phyloP scores from a whole-genome alignment of 768 basidiomycete species.

The Kwoniella pini region DNA sequence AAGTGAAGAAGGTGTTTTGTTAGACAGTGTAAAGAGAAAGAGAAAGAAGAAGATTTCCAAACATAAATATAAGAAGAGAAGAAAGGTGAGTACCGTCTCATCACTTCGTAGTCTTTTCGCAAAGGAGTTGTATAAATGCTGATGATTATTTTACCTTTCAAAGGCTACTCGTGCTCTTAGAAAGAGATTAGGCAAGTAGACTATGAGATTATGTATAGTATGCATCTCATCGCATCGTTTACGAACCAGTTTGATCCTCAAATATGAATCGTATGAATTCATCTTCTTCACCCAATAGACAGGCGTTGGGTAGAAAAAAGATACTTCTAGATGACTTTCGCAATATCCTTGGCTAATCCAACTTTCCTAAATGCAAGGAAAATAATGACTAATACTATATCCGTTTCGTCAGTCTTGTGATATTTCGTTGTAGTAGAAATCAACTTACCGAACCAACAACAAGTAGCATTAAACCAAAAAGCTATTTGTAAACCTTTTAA shows the following conservation, averaged over 20 bases:
- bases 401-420: no score
- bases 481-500: slow-evolving; percentile 12
- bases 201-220: background rate
- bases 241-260: no score
- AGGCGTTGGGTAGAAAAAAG: no score
- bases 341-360: slow-evolving; percentile 28
- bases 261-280: no score
- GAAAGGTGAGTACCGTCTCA: slow-evolving; percentile 64
- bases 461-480: slow-evolving; percentile 22
- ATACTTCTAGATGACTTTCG: background rate
- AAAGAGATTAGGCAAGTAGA: slow-evolving; percentile 43
- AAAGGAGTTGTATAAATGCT: background rate
- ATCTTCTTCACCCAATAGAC: no score
- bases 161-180: slow-evolving; percentile 40
- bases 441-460: slow-evolving; percentile 10
- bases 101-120: background rate
- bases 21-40: slow-evolving; percentile 53
- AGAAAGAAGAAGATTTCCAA: slow-evolving; percentile 88
- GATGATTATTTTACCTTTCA: background rate
- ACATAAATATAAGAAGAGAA: slow-evolving; percentile 89
- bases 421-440: background rate
- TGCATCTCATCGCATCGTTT: no score
- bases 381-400: slow-evolving; percentile 9
- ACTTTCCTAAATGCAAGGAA: slow-evolving; percentile 19
- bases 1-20: slow-evolving; percentile 58